Evolutionary conservation across 495 filamentous ascomycete species (phyloP).

Genomic region (Penicillium fimorum): DNA sequence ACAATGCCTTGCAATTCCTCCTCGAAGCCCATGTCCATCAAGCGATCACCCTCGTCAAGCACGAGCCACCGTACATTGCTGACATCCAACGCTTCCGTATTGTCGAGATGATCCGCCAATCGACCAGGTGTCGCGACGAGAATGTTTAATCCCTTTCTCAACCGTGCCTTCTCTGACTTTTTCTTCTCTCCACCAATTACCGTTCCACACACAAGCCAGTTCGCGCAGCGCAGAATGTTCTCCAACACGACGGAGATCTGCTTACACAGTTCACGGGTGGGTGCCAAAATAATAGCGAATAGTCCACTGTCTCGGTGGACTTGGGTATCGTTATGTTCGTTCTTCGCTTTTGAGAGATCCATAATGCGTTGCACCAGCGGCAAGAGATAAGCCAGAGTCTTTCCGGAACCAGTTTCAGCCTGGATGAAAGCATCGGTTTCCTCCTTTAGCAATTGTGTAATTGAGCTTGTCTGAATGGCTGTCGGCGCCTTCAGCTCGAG

Average conservation of each 20-base stretch:
- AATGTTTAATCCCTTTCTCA: conserved; percentile 92
- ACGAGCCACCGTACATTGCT: conserved; percentile 90
- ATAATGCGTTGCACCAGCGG: conserved; percentile 89
- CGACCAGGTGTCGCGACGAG: conserved; percentile 92
- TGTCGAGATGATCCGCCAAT: conserved; percentile 84
- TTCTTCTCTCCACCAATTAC: conserved; percentile 97
- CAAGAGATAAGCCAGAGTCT: conserved; percentile 89
- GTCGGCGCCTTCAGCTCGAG: conserved; percentile 88
- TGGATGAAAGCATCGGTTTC: conserved; percentile 94
- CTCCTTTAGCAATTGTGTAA: conserved; percentile 73
- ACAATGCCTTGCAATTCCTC: conserved; percentile 81
- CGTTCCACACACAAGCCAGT: conserved; percentile 87
- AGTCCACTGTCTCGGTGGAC: conserved; percentile 81
- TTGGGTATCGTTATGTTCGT: conserved; percentile 26
- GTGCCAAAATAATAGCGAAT: conserved; percentile 88
- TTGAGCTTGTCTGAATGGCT: conserved; percentile 86
- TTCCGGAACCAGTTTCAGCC: conserved; percentile 95
- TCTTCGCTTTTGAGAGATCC: conserved; percentile 53
- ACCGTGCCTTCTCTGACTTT: conserved; percentile 89
- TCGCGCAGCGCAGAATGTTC: conserved; percentile 73
- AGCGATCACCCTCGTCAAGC: conserved; percentile 89
- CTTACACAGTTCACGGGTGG: conserved; percentile 88
- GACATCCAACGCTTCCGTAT: conserved; percentile 84
- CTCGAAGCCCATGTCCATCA: conserved; percentile 98
- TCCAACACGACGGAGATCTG: conserved; percentile 87